These are phyloP conservation scores for Erythrophleum fordii DNA, from an alignment of 306 rosid species.

Conservation along the genomic window DNA sequence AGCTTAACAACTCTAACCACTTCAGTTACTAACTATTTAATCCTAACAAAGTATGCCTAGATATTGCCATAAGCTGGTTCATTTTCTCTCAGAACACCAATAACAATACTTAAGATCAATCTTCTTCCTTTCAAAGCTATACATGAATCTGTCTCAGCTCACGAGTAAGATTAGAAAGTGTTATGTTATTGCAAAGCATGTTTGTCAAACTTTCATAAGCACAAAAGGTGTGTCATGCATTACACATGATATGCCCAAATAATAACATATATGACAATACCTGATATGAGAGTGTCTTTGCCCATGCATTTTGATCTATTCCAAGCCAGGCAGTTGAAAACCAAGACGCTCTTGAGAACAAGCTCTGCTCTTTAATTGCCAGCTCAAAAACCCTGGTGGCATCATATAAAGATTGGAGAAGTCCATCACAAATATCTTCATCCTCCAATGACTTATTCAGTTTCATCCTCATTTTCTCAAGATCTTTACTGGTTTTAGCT, in stretches of 20 bases:
- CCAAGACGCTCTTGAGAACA: constrained; percentile 65
- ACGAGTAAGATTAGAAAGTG: constrained; percentile 1
- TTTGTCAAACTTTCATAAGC: constrained; percentile 9
- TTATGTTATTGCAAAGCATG: constrained; percentile 33
- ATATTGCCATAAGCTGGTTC: constrained; percentile 10
- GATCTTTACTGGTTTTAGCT: constrained; percentile 63
- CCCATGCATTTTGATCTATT: constrained; percentile 87
- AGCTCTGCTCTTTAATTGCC: constrained; percentile 75
- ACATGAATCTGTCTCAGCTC: constrained; percentile 3
- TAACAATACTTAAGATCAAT: neutral
- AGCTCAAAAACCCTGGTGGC: constrained; percentile 93
- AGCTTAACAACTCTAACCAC: no score
- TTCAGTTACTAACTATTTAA: no score
- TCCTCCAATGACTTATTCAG: constrained; percentile 69
- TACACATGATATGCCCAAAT: constrained; percentile 20
- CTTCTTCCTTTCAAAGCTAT: neutral
- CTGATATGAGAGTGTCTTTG: constrained; percentile 86
- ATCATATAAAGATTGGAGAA: constrained; percentile 86
- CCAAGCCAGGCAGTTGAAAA: constrained; percentile 92
- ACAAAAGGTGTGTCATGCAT: constrained; percentile 20
- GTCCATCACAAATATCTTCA: constrained; percentile 73
- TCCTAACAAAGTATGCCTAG: neutral
- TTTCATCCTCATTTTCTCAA: constrained; percentile 71
- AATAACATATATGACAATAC: constrained; percentile 44
- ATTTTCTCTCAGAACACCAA: constrained; percentile 29